Evolutionary conservation across 345 rosid species (phyloP).

Genomic region (Populus pruinosa): DNA sequence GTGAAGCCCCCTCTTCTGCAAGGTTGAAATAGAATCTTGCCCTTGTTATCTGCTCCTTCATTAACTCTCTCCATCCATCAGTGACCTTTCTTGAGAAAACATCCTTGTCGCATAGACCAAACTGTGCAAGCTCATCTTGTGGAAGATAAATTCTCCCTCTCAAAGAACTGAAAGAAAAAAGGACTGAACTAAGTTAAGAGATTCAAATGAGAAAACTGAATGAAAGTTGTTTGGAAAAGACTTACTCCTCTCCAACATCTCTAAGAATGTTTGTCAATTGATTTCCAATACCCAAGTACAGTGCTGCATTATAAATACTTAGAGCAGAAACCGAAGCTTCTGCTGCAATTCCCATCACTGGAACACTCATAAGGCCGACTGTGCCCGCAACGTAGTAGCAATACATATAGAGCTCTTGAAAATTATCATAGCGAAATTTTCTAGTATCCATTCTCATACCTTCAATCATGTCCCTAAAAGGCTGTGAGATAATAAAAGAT

Average conservation of each 20-base stretch:
- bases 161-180: slow-evolving; percentile 29
- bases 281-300: slow-evolving; percentile 54
- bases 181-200: background rate
- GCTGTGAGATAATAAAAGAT: slow-evolving; percentile 21
- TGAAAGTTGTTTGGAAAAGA: background rate
- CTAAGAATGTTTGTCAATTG: slow-evolving; percentile 61
- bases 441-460: slow-evolving; percentile 63
- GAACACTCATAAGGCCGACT: slow-evolving; percentile 58
- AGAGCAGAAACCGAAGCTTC: slow-evolving; percentile 37
- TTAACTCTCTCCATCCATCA: slow-evolving; percentile 49
- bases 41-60: slow-evolving; percentile 59
- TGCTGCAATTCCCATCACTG: slow-evolving; percentile 56
- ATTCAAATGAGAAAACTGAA: background rate
- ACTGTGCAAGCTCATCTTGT: slow-evolving; percentile 54
- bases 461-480: slow-evolving; percentile 60
- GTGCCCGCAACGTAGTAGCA: slow-evolving; percentile 61
- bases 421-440: slow-evolving; percentile 42
- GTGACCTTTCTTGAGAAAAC: slow-evolving; percentile 46
- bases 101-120: slow-evolving; percentile 47
- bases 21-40: slow-evolving; percentile 54
- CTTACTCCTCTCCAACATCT: slow-evolving; percentile 69
- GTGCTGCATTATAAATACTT: slow-evolving; percentile 41
- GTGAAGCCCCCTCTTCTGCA: slow-evolving; percentile 62
- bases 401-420: slow-evolving; percentile 52
- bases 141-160: slow-evolving; percentile 64